Percentiles rank a stretch among this genome's conserved stretches.
Conservation (phyloP, 306 rosid genomes). For the cucumber (Cucumis sativus) region Cucumber_9930_V3 NC_026658.2:5250001-5250500, state of each 20-base stretch:
- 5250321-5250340: not conserved
- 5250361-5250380: not conserved
- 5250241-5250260: not conserved
- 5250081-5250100: conserved; percentile 3
- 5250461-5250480: not conserved
- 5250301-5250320: not conserved
- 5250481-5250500: not conserved
- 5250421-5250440: not conserved
- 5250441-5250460: not conserved
- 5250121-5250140: not conserved
- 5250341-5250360: not conserved
- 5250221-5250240: not conserved
- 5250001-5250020: not conserved
- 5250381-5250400: not conserved
- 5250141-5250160: not conserved
- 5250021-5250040: not conserved
- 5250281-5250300: not conserved
- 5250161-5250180: not conserved
- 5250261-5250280: not conserved
- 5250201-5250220: not conserved
- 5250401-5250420: not conserved
- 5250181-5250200: not conserved
- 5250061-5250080: not conserved
- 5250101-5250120: conserved; percentile 1
- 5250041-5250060: not conserved